Percentiles rank a stretch among this genome's conserved stretches.
These are phyloP conservation scores for Apiotrichum veenhuisii DNA, from an alignment of 1,284 basidiomycete species.

Conservation along the genomic window DNA sequence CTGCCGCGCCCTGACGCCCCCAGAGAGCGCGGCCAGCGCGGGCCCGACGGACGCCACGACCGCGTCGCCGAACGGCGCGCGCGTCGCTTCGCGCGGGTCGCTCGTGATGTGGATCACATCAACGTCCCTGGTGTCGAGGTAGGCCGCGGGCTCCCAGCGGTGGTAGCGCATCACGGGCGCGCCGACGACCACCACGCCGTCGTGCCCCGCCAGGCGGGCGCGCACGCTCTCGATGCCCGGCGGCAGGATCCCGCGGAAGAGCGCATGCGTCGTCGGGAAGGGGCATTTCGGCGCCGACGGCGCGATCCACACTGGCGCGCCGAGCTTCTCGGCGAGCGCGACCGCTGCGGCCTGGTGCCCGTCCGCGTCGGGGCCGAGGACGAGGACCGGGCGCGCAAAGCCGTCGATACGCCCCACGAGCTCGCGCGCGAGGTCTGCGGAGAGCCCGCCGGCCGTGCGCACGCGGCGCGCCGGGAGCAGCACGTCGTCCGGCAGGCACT, in stretches of 20 bases:
- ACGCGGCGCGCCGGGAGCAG: slow-evolving; percentile 2
- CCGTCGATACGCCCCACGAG: not conserved
- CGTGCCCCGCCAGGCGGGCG: slow-evolving; percentile 5
- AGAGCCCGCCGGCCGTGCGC: not conserved
- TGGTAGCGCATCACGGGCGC: slow-evolving; percentile 16
- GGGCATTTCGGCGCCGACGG: slow-evolving; percentile 10
- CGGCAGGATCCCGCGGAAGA: slow-evolving; percentile 10
- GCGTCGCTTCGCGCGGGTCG: slow-evolving; percentile 10
- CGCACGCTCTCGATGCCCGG: slow-evolving; percentile 9
- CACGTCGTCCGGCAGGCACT: slow-evolving; percentile 1
- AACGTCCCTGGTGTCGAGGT: not conserved
- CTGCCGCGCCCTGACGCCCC: not conserved
- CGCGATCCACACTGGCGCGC: slow-evolving; percentile 12
- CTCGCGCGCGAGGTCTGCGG: not conserved
- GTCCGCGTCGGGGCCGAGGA: slow-evolving; percentile 16
- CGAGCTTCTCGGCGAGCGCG: slow-evolving; percentile 8
- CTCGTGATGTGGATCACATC: slow-evolving; percentile 12
- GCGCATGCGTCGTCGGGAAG: slow-evolving; percentile 10
- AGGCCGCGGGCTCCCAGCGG: slow-evolving; percentile 12
- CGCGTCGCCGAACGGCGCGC: slow-evolving; percentile 13
- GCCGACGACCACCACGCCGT: slow-evolving; percentile 11
- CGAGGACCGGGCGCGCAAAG: slow-evolving; percentile 3
- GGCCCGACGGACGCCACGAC: slow-evolving; percentile 2
- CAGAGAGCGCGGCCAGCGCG: not conserved
- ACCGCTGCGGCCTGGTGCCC: not conserved